Evolutionary conservation across 2,329 filamentous ascomycete species (phyloP).

Genomic region (Taxawa tesnikishii): DNA sequence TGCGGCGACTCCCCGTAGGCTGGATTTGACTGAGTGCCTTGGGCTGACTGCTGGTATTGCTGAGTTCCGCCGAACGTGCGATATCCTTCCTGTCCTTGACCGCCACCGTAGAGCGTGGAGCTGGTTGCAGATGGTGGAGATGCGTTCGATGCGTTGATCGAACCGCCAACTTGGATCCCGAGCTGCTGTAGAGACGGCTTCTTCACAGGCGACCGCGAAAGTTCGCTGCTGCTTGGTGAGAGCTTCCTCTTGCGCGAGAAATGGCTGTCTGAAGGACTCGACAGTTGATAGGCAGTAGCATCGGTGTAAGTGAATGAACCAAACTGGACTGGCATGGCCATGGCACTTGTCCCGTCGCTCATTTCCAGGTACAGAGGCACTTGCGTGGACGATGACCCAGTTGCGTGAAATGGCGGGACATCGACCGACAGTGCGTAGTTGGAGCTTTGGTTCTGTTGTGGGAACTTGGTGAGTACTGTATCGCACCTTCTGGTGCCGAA

Average conservation of each 20-base stretch:
- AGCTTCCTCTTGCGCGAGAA: constrained; percentile 44
- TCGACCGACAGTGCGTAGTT: constrained; percentile 62
- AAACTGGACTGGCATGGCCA: constrained; percentile 33
- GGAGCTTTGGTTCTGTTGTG: constrained; percentile 45
- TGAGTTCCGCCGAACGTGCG: constrained; percentile 26
- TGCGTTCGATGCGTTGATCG: too few relatives aligned
- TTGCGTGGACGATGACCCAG: constrained; percentile 41
- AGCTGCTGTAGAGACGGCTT: constrained; percentile 25
- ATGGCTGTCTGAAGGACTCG: constrained; percentile 21
- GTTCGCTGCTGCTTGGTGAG: constrained; percentile 36
- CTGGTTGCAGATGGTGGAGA: constrained; percentile 12
- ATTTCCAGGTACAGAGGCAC: constrained; percentile 49
- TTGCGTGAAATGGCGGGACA: constrained; percentile 53
- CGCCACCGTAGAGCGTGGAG: constrained; percentile 11
- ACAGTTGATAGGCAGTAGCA: constrained; percentile 20
- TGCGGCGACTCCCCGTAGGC: constrained; percentile 6
- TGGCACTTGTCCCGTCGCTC: constrained; percentile 35
- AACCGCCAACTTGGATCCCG: background rate
- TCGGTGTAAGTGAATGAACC: constrained; percentile 52
- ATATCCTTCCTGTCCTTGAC: too few relatives aligned
- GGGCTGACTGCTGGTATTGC: constrained; percentile 13
- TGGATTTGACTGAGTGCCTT: constrained; percentile 7
- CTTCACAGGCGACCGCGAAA: constrained; percentile 33
- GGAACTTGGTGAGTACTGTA: constrained; percentile 51
- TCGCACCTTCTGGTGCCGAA: constrained; percentile 70